Evolutionary conservation across 257 asterid species (phyloP).

Genomic region (Solanum habrochaites): DNA sequence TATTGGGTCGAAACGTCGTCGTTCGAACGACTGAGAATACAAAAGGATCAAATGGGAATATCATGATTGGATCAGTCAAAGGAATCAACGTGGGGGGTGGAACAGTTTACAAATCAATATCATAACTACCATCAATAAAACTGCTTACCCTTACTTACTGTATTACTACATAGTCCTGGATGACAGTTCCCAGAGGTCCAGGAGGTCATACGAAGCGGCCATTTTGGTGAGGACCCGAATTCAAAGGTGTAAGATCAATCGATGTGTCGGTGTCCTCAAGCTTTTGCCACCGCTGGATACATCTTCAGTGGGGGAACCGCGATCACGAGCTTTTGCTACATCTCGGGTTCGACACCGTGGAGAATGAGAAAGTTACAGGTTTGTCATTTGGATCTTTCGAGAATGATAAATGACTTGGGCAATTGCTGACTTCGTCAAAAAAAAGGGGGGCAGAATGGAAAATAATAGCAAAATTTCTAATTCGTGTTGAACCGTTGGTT

Average conservation of each 20-base stretch:
- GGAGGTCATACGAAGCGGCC: constrained; percentile 82
- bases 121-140: too few relatives aligned
- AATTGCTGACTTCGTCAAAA: constrained; percentile 22
- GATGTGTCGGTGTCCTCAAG: too few relatives aligned
- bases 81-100: constrained; percentile 81
- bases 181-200: too few relatives aligned
- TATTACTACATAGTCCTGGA: too few relatives aligned
- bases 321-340: constrained; percentile 67
- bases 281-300: constrained; percentile 83
- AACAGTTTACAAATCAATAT: constrained; percentile 58
- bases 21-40: constrained; percentile 51
- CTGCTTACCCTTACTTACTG: constrained; percentile 55
- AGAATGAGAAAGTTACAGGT: constrained; percentile 82
- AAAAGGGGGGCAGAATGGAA: background rate
- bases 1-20: constrained; percentile 63
- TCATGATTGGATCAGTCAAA: constrained; percentile 46
- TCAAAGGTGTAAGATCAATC: constrained; percentile 45
- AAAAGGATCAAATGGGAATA: constrained; percentile 28
- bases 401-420: constrained; percentile 88
- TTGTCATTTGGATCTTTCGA: constrained; percentile 87
- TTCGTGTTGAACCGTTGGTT: constrained; percentile 33
- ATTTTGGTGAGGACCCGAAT: constrained; percentile 51
- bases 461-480: background rate
- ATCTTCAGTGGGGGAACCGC: constrained; percentile 60
- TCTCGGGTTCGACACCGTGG: constrained; percentile 81